phyloP scores from a whole-genome alignment of 1,139 yeast species.

The Scheffersomyces illinoinensis region DNA sequence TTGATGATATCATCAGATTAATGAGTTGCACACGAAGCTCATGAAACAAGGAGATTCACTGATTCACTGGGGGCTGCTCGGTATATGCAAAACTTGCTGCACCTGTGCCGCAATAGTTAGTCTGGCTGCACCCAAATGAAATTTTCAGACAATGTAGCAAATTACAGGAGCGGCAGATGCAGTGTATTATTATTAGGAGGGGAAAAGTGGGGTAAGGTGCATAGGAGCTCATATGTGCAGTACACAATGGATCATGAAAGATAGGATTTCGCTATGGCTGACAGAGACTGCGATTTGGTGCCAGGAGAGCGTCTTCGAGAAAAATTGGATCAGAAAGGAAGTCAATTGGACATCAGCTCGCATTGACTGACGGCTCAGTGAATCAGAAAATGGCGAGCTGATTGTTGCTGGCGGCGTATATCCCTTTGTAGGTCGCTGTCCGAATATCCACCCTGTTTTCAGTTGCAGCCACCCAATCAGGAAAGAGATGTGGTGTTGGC shows the following conservation, averaged over 20 bases:
- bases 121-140: background rate
- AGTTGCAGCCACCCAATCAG: background rate
- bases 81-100: background rate
- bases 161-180: background rate
- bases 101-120: background rate
- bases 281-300: background rate
- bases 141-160: background rate
- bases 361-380: background rate
- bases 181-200: background rate
- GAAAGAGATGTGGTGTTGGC: background rate
- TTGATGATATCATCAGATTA: background rate
- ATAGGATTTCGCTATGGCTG: background rate
- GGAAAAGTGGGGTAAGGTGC: background rate
- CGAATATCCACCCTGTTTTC: background rate
- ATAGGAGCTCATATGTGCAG: background rate
- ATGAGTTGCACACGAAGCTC: background rate
- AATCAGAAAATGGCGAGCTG: background rate
- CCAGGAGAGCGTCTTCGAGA: background rate
- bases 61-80: background rate
- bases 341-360: background rate
- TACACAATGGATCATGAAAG: background rate
- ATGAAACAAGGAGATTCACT: background rate
- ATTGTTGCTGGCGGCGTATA: background rate
- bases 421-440: background rate
- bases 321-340: background rate